phyloP scores from a whole-genome alignment of 257 asterid genomes.

The Solanum stenotomum region DNA sequence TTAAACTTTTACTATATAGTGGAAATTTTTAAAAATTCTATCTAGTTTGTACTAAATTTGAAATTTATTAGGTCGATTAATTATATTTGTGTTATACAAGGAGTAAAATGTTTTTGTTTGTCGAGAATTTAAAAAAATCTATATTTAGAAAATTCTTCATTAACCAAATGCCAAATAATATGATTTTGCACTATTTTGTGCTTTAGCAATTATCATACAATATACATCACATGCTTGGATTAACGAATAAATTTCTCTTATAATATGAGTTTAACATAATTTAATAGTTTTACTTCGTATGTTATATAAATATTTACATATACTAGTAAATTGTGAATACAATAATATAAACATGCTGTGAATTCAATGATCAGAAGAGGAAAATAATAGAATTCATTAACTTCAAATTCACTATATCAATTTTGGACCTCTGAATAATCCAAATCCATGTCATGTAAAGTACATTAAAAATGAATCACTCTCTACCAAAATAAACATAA shows the following conservation, averaged over 20 bases:
- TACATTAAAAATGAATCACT: background rate
- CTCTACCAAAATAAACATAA: background rate
- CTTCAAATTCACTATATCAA: background rate
- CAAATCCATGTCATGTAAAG: fast-evolving
- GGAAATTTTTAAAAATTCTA: background rate
- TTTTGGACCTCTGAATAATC: background rate
- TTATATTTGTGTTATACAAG: background rate
- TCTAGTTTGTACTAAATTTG: background rate
- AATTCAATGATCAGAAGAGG: background rate
- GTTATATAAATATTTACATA: background rate
- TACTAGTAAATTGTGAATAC: background rate
- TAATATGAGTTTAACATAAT: background rate
- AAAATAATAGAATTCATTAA: background rate
- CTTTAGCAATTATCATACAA: background rate
- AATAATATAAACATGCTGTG: background rate
- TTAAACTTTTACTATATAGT: background rate
- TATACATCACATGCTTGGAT: background rate
- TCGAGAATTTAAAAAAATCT: background rate
- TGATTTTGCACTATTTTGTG: background rate
- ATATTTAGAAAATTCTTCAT: background rate
- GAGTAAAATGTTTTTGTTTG: background rate
- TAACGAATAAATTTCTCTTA: background rate
- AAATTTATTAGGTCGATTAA: background rate
- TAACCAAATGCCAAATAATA: background rate
- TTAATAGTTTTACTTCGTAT: background rate